Evolutionary conservation across 164 flowering plant species (phyloP).

Genomic region (Warburgia ugandensis): DNA sequence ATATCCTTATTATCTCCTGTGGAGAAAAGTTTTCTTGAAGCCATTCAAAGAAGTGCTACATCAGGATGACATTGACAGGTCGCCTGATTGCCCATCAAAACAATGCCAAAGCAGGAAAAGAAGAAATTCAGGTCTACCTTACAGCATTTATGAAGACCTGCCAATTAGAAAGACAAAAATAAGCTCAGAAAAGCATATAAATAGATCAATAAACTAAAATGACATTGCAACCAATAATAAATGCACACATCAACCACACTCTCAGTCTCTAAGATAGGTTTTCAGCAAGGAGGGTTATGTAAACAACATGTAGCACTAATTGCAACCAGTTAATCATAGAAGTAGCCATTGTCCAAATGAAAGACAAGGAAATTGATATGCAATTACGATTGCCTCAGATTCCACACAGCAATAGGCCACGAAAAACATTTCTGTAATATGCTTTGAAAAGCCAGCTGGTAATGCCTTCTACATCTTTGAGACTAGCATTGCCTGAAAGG

Average conservation of each 20-base stretch:
- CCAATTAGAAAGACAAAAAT: constrained; percentile 3
- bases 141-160: constrained; percentile 37
- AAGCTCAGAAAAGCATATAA: not conserved
- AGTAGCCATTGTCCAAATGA: not conserved
- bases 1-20: no score
- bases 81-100: constrained; percentile 84
- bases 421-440: constrained; percentile 77
- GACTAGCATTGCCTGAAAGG: constrained; percentile 83
- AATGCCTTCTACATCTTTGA: constrained; percentile 95
- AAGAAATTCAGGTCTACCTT: constrained; percentile 20
- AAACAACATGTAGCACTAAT: constrained; percentile 57
- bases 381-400: constrained; percentile 56
- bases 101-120: constrained; percentile 27
- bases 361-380: not conserved
- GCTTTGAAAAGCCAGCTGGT: constrained; percentile 75
- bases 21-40: no score
- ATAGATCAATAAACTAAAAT: not conserved
- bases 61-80: constrained; percentile 74
- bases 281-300: constrained; percentile 54
- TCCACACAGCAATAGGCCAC: constrained; percentile 91
- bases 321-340: constrained; percentile 1
- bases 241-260: constrained; percentile 50
- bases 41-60: constrained; percentile 10
- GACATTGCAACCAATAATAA: not conserved
- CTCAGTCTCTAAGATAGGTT: constrained; percentile 39